Conservation (phyloP, 2,329 filamentous ascomycete species). For the Arthrobotrys sphaeroides region DNA sequence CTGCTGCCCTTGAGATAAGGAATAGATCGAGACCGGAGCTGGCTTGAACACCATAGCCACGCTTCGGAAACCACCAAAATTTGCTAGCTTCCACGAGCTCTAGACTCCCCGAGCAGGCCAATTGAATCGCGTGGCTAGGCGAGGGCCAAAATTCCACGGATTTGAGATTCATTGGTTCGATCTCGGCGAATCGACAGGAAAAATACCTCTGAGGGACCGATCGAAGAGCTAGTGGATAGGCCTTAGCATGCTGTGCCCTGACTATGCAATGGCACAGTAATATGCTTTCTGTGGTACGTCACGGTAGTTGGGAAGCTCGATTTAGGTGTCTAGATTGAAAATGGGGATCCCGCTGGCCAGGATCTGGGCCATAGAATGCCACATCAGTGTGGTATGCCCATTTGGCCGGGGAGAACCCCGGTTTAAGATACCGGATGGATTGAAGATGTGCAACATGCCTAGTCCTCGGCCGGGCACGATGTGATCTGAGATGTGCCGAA, state of each 20-base stretch:
- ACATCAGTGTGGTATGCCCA: not conserved
- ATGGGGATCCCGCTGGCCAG: not conserved
- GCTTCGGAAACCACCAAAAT: not conserved
- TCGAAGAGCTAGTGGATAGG: not conserved
- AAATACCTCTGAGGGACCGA: not conserved
- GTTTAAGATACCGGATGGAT: constrained; percentile 22
- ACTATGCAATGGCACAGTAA: constrained; percentile 4
- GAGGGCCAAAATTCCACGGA: not conserved
- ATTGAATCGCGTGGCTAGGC: not conserved
- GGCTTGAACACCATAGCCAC: not conserved
- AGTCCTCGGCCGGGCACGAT: constrained; percentile 9
- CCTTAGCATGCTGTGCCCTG: not conserved
- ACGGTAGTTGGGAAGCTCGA: constrained; percentile 1
- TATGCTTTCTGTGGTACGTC: constrained; percentile 1
- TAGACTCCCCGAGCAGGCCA: not conserved
- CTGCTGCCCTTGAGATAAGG: constrained; percentile 13
- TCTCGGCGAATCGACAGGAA: constrained; percentile 13
- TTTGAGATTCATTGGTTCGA: not conserved
- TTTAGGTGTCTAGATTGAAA: not conserved
- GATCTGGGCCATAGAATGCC: not conserved
- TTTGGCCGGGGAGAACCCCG: constrained; percentile 4
- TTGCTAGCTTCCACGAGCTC: not conserved
- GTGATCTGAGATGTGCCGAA: not conserved
- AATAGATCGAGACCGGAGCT: not conserved
- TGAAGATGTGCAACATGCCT: constrained; percentile 15